Base-by-base conservation (phyloP, 495 filamentous ascomycete genomes). In the Penicillium paxilli region DNA sequence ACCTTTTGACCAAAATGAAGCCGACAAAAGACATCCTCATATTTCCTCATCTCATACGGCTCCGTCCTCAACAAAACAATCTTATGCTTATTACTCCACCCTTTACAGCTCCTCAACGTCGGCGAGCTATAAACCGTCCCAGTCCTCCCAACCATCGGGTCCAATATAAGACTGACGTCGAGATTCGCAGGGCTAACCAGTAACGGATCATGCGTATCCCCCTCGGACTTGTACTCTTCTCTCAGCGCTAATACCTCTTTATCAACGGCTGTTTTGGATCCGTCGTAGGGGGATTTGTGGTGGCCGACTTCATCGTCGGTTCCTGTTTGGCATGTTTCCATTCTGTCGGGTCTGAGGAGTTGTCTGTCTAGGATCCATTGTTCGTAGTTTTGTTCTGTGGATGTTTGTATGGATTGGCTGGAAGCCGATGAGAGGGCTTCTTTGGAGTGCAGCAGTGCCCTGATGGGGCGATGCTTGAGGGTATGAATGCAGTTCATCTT, bases 271-370 rank as follows among this genome's bases (percentile, higher is more conserved):
- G 68, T 67, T 40, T 45, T 55, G 5, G 55, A 45, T 5, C 64
- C 66, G 26, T 69, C 68, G 44, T 65, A 71, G 11, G 68, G 65
- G 1, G 61, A 65, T 45, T 59, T 60, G 58, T 71, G 68, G 4
- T 54, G 55, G 0, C 53, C 66, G 8, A 67, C 66, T 52, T 67
- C 68, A 24, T 67, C 66, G 26, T 71, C 68, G 12, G 66, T 64
- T 47, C 68, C 68, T 16, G 55, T 59, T 35, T 64, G 57, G 21
- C 61, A 67, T 21, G 55, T 69, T 24, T 71, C 68, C 1, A 53
- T 26, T 16, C 56, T 49, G n/a, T 60, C 57, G 4, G 64, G 64
- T 19, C 54, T 57, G 12, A 70, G 65, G n/a, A 60, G 47, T 22
- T 58, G 54, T 23, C 67, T 44, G n/a, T 68, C 65, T 1, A 63